Evolutionary conservation across 352 stramenopile genomes (phyloP), one percentile per base, ranked within the genome.

Genomic region (Phytopythium montanum): DNA sequence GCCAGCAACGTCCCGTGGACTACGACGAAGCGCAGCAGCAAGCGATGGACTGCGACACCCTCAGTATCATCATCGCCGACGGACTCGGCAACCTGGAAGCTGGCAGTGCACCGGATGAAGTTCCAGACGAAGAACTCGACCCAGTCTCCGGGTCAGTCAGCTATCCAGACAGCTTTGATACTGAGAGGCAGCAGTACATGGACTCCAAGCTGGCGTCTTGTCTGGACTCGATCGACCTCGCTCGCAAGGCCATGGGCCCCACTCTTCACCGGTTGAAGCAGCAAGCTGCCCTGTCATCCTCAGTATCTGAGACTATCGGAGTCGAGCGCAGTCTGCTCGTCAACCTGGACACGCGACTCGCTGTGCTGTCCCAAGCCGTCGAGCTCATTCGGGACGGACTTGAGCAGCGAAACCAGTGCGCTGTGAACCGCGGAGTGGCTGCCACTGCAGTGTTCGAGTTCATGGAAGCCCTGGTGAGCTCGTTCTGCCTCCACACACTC

Each of bases 401-500:
- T 18, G 9, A 29, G 56, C 46, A 45, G 45, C 16, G 21, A 51
- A 33, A 33, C 63, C 23, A 41, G 45, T 39, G 34, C 28, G 34
- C 26, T 23, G 39, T 29, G 36, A 52, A 26, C 23, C 12, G n/a
- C 7, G 4, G 33, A 9, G 48, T 41, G 16, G 14, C 12, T 10
- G 9, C 29, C 31, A 29, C 19, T 3, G n/a, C 49, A 19, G 31
- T 68, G 16, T 77, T 70, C 41, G 68, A 71, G 16, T 50, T 58
- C 5, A 61, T 88, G 39, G 80, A 90, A 46, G 50, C 62, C 0
- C 60, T 87, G 26, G 21, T 88, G n/a, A 76, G 70, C 4, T 74
- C 75, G 9, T 90, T 87, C 52, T 85, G 75, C 49, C 42, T 90
- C 39, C 73, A 90, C 29, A 72, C 77, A 9, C 48, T 90, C 49